A percentile compares a stretch with the other conserved stretches of the same genome.
These are phyloP conservation scores for Jasminum sambac DNA, from an alignment of 257 asterid genomes.

Conservation along the genomic window DNA sequence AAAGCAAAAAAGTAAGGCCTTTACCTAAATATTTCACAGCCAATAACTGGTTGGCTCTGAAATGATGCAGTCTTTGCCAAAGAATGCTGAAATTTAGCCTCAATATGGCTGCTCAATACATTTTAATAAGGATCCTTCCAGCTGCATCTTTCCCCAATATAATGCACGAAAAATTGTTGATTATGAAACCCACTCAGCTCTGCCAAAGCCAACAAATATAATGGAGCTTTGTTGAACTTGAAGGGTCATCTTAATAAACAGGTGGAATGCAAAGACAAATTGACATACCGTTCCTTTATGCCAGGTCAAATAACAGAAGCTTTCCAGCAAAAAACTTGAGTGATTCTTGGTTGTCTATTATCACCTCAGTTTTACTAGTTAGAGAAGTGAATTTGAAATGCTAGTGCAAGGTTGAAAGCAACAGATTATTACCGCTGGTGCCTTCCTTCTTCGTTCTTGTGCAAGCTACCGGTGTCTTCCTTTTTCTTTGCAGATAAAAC, in stretches of 20 bases:
- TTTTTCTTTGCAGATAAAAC: too few species aligned
- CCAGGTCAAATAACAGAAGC: too few species aligned
- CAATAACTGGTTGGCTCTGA: constrained; percentile 16
- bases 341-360: too few species aligned
- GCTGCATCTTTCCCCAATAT: not conserved
- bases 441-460: too few species aligned
- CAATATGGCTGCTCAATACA: constrained; percentile 30
- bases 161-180: constrained; percentile 22
- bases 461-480: too few species aligned
- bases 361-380: too few species aligned
- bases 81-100: constrained; percentile 28
- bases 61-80: constrained; percentile 23
- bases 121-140: constrained; percentile 14
- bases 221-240: not conserved
- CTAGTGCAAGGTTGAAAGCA: too few species aligned
- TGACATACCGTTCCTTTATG: not conserved
- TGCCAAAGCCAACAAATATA: constrained; percentile 3
- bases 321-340: too few species aligned
- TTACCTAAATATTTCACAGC: constrained; percentile 29
- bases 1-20: constrained; percentile 12
- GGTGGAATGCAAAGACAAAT: constrained; percentile 9
- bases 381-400: too few species aligned
- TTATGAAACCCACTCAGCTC: constrained; percentile 11
- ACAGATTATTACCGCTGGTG: too few species aligned
- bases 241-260: constrained; percentile 32